phyloP scores from a whole-genome alignment of 345 rosid genomes.

The Erysimum cheiranthoides region DNA sequence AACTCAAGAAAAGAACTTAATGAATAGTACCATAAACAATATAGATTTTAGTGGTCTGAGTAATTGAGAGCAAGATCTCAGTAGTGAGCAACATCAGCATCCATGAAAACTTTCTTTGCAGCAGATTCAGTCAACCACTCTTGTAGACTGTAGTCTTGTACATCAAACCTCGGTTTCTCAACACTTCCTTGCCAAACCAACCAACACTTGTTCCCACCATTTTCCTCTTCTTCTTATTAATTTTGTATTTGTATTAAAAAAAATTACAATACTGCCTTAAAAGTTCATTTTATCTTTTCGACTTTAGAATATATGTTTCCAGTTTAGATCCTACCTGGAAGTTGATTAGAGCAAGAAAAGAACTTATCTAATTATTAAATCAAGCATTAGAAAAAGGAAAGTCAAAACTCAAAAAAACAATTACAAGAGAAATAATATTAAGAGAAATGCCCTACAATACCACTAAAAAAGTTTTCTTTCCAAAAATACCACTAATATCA shows the following conservation, averaged over 20 bases:
- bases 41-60: conserved; percentile 49
- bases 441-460: too few relatives aligned
- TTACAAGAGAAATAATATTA: not conserved
- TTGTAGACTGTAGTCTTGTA: conserved; percentile 57
- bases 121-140: conserved; percentile 84
- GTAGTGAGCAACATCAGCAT: conserved; percentile 79
- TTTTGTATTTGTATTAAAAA: too few relatives aligned
- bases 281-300: too few relatives aligned
- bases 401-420: not conserved
- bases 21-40: not conserved
- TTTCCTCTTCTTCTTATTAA: conserved; percentile 39
- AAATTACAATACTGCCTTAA: too few relatives aligned
- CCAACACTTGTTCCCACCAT: conserved; percentile 63
- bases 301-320: too few relatives aligned
- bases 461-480: too few relatives aligned
- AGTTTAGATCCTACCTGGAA: not conserved
- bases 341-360: conserved; percentile 17
- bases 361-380: conserved; percentile 3
- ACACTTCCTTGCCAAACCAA: conserved; percentile 88
- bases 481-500: too few relatives aligned
- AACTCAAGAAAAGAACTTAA: not conserved
- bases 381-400: not conserved
- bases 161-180: conserved; percentile 62
- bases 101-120: conserved; percentile 69
- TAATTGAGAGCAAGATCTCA: conserved; percentile 82